Evolutionary conservation across 176 grass and related monocot genomes (phyloP), one percentile per base, ranked within the genome.

Genomic region (Cenchrus fungigraminus): DNA sequence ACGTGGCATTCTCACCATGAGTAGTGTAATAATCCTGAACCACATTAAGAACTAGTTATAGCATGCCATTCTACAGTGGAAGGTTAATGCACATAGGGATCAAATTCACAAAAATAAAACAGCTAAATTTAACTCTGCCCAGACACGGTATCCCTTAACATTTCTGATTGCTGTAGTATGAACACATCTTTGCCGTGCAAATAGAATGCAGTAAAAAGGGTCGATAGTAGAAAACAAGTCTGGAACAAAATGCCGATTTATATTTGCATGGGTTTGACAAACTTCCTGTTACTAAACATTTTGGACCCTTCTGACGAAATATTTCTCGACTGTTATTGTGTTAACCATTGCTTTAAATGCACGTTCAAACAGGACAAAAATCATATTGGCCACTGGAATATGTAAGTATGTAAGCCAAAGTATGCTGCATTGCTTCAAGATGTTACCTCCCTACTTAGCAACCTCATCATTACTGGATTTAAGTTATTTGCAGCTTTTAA

Each of bases 21-120:
- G 90, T 89, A 73, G 96, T 98, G 83, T 98, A 98, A 87, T 95
- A 98, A 82, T 98, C 96, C 96, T 98, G 76, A 52, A 67, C 44
- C 86, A 79, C 43, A 65, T 78, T 89, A 68, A 76, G 49, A 8
- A 76, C 60, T 79, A 76, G 84, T 79, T 89, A 83, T 59, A 53
- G 45, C 61, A 76, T 82, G 20, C 15, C 28, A 20, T 67, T 71
- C 54, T 63, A 79, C 45, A 68, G 32, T 42, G 9, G 61, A 82
- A 57, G 29, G 14, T 65, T 65, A 40, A 49, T 40, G 9, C 32
- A 70, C n/a, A 62, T 77, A 68, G 20, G 66, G 49, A 83, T 62
- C 62, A 42, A 78, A 63, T 13, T 63, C 19, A 77, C 32, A 55
- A 51, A 52, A 8, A 70, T 64, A 25, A 69, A 50, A 49, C 29